These are phyloP conservation scores for Globisporangium solare DNA, from an alignment of 352 stramenopile species.

Conservation along the genomic window DNA sequence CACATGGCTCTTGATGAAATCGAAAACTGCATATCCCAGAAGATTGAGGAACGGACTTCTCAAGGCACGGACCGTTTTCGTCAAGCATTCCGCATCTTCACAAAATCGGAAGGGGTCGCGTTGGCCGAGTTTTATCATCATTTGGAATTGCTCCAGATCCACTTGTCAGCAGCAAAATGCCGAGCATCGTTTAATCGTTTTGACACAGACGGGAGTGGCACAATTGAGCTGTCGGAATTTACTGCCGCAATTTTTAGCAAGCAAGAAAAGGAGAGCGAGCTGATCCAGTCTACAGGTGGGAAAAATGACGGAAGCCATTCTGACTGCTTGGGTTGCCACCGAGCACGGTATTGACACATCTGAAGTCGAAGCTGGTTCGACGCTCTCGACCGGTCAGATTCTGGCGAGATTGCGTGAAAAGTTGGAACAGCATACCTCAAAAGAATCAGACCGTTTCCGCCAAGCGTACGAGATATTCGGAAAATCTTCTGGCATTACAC, in stretches of 20 bases:
- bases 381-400: conserved; percentile 55
- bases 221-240: conserved; percentile 70
- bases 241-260: conserved; percentile 49
- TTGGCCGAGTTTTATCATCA: conserved; percentile 56
- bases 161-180: conserved; percentile 47
- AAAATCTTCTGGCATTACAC: conserved; percentile 58
- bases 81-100: conserved; percentile 68
- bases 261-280: conserved; percentile 18
- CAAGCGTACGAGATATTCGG: conserved; percentile 71
- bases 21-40: conserved; percentile 45
- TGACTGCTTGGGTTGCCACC: background rate
- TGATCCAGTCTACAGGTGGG: conserved; percentile 8
- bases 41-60: conserved; percentile 56
- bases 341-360: conserved; percentile 1
- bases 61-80: conserved; percentile 41
- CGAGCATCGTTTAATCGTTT: conserved; percentile 59
- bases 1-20: conserved; percentile 49
- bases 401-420: conserved; percentile 49
- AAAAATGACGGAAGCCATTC: background rate
- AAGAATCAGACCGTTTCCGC: conserved; percentile 68
- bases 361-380: conserved; percentile 30
- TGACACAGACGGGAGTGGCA: conserved; percentile 50
- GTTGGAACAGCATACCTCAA: conserved; percentile 60
- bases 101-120: conserved; percentile 55
- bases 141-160: conserved; percentile 51